Percentiles rank a stretch among this genome's conserved stretches.
phyloP scores from a whole-genome alignment of 495 filamentous ascomycete species.

The Penicillium antarcticum region DNA sequence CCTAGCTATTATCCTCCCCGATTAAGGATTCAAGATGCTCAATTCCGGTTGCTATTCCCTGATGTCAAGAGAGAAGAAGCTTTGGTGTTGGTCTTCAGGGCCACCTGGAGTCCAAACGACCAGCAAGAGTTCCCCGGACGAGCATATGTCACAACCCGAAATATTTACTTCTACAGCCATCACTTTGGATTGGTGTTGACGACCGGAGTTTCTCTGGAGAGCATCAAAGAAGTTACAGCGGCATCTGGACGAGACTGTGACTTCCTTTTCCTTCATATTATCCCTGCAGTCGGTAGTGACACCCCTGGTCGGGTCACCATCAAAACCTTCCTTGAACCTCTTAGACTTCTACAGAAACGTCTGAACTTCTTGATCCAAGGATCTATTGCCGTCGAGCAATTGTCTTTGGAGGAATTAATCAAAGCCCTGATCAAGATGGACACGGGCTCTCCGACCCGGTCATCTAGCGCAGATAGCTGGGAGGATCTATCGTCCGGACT shows the following conservation, averaged over 20 bases:
- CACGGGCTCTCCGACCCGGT: constrained; percentile 55
- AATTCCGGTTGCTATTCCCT: constrained; percentile 90
- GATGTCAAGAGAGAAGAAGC: constrained; percentile 69
- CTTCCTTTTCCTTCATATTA: constrained; percentile 85
- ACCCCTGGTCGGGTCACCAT: constrained; percentile 73
- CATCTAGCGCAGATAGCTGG: constrained; percentile 86
- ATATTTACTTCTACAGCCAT: constrained; percentile 94
- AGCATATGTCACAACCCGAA: constrained; percentile 79
- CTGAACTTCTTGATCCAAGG: constrained; percentile 81
- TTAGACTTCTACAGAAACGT: constrained; percentile 75
- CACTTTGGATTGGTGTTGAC: constrained; percentile 89
- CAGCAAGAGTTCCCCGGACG: constrained; percentile 81
- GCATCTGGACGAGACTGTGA: constrained; percentile 89
- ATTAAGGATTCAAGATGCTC: constrained; percentile 83
- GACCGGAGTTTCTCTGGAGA: constrained; percentile 66
- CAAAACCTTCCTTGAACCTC: constrained; percentile 88
- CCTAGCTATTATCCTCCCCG: constrained; percentile 80
- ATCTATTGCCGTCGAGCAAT: constrained; percentile 60
- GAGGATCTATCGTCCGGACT: constrained; percentile 69
- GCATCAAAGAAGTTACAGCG: constrained; percentile 82
- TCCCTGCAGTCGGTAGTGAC: constrained; percentile 55
- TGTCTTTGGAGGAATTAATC: constrained; percentile 61
- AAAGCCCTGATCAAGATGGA: constrained; percentile 67
- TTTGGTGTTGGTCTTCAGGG: constrained; percentile 74
- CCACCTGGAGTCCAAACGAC: constrained; percentile 71